Base-by-base conservation (phyloP, 306 rosid genomes). In the Hippophae rhamnoides region DNA sequence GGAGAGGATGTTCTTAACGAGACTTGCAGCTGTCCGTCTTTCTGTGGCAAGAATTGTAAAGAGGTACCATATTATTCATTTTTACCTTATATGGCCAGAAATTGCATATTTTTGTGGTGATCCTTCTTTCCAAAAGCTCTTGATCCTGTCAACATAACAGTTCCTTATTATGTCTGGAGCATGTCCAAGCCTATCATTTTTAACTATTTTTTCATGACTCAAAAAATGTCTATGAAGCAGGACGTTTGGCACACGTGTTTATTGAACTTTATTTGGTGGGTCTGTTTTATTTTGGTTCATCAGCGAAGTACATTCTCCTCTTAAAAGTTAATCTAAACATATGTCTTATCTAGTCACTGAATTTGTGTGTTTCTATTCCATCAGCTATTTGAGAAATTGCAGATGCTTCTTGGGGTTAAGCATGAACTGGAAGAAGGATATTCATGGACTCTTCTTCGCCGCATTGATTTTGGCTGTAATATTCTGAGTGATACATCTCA, bases 391-490 rank as follows among this genome's bases (percentile, higher is more conserved):
- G 70, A 66, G 77, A 68, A 76, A 63, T 86, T 92, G 56, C 72
- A 76, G 74, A 75, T 52, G 82, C 90, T 86, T 81, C 69, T 86
- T 69, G 99, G 97, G 62, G 90, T 88, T 63, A 86, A 73, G 65
- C 88, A 82, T 59, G 84, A 85, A 55, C 57, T 86, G 56, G 97
- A 59, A 82, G 95, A 80, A 73, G 97, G 97, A 56, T 93, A 80
- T 82, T 80, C 94, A 31, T 82, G 89, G 81, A 74, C 94, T 77
- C 80, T 88, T 55, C 51, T 83, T 66, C 81, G 66, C 58, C 80
- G 96, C 58, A 76, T 79, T 59, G 90, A 82, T 79, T 67, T 81
- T 38, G 79, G 73, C 60, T 47, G 64, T 52, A 78, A 78, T 82
- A 72, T 64, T 71, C 77, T 72, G 59, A 66, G 56, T 74, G 77